Conservation (phyloP, 306 rosid species). For the Castanea crenata region DNA sequence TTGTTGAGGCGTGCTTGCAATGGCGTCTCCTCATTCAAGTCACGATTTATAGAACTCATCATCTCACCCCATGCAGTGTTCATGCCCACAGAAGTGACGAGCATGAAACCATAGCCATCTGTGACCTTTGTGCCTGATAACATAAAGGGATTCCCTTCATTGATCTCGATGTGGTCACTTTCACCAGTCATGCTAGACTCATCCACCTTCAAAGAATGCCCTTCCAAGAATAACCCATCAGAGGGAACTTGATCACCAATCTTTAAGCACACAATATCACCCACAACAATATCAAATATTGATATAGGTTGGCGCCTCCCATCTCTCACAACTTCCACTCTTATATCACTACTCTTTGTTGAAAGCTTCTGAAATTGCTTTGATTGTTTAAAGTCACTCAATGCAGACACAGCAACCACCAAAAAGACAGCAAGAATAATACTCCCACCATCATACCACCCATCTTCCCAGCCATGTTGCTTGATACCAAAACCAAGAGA, state of each 20-base stretch:
- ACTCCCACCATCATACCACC: conserved; percentile 35
- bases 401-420: conserved; percentile 14
- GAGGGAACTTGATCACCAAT: conserved; percentile 29
- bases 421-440: conserved; percentile 16
- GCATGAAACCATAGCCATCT: conserved; percentile 27
- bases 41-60: conserved; percentile 23
- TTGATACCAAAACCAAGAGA: conserved; percentile 24
- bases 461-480: conserved; percentile 21
- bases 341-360: conserved; percentile 14
- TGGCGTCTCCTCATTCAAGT: conserved; percentile 15
- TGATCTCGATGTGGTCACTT: conserved; percentile 8
- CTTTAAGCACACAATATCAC: conserved; percentile 22
- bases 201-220: conserved; percentile 23
- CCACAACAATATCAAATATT: conserved; percentile 18
- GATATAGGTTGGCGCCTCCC: conserved; percentile 11
- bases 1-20: conserved; percentile 22
- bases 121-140: conserved; percentile 26
- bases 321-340: conserved; percentile 18
- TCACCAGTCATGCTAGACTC: conserved; percentile 32
- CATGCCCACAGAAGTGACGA: conserved; percentile 26
- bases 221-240: conserved; percentile 23
- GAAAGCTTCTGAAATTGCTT: conserved; percentile 26
- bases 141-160: conserved; percentile 16
- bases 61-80: conserved; percentile 28
- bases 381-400: conserved; percentile 25